phyloP scores from a whole-genome alignment of 2,329 filamentous ascomycete species.

The Sporothrix inflata region DNA sequence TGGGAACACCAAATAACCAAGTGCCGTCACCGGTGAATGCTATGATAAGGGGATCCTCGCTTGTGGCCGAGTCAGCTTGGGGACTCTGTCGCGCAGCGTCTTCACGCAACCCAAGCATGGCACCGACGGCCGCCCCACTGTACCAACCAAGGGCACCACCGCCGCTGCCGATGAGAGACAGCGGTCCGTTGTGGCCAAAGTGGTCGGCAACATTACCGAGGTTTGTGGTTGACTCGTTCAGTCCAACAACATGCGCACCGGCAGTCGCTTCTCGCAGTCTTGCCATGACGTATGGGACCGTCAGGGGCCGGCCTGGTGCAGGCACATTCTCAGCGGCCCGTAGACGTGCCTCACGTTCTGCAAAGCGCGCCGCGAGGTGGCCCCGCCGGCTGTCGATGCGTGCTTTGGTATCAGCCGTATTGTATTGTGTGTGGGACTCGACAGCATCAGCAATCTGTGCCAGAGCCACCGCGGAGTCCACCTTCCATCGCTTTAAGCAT shows the following conservation, averaged over 20 bases:
- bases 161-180: not conserved
- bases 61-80: not conserved
- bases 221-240: constrained; percentile 5
- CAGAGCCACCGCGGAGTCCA: not conserved
- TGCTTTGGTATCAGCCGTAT: not conserved
- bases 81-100: not conserved
- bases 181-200: not conserved
- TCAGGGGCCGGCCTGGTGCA: not conserved
- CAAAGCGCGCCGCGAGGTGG: not conserved
- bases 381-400: not conserved
- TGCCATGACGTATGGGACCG: constrained; percentile 4
- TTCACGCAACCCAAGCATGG: not conserved
- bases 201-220: not conserved
- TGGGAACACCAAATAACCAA: not conserved
- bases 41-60: not conserved
- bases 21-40: constrained; percentile 6
- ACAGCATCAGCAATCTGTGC: not conserved
- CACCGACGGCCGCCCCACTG: constrained; percentile 6
- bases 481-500: not conserved
- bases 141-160: constrained; percentile 1
- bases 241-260: not conserved
- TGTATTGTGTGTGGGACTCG: not conserved
- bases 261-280: not conserved
- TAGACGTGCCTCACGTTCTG: not conserved
- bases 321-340: not conserved